Evolutionary conservation across 129 eudicot species (phyloP), one percentile per base, ranked within the genome.

Genomic region (Pseudognaphalium luteoalbum): DNA sequence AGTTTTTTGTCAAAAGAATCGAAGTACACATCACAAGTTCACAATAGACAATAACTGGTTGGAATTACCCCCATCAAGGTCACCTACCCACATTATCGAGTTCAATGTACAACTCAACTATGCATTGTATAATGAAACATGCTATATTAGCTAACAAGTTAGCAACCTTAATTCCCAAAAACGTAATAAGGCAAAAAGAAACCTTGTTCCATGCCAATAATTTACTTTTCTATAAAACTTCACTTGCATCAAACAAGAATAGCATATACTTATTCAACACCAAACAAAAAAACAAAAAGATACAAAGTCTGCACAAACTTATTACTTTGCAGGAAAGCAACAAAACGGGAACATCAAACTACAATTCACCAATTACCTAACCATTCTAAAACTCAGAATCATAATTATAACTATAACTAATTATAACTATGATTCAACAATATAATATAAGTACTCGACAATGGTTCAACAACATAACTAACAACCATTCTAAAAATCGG

Each of bases 211-310:
- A 58, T 32, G 42, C n/a, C n/a, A n/a, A n/a, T n/a, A n/a, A 67
- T 74, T 66, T 68, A 73, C 80, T 41, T 58, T 74, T 75, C 75
- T 57, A 80, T 54, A 75, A n/a, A 60, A 80, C 54, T 73, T 59
- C 83, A 51, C 80, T 80, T 80, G 83, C 83, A 74, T 80, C 65
- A 80, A 74, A 67, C 80, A 74, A 74, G 83, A 75, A 80, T 80
- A 73, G 75, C 84, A 80, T 68, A 32, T 64, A 74, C 54, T 80
- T 80, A 80, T 80, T 80, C 22, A 80, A 50, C 80, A 68, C 34
- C 25, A 60, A 2, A 16, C 6, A 39, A 44, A n/a, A 42, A 56
- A 44, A n/a, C n/a, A n/a, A 42, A 5, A 67, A 37, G 29, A 76
- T 52, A 66, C 10, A 76, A 25, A 20, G 80, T 80, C 56, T 74